These are phyloP conservation scores for Eimeria falciformis DNA, from an alignment of 169 alveolate genomes.

Conservation along the genomic window DNA sequence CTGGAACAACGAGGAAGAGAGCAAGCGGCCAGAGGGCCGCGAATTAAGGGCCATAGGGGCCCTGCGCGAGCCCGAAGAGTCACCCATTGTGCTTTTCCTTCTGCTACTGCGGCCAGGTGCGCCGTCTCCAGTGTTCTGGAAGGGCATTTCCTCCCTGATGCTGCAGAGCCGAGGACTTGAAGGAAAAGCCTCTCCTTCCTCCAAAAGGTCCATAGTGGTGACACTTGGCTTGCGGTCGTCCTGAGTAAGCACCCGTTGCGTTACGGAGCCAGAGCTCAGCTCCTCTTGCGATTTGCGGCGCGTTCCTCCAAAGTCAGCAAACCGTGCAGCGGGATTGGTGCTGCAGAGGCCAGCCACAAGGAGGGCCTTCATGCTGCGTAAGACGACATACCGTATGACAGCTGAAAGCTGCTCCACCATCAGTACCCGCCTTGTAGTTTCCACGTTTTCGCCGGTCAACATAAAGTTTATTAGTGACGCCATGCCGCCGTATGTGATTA, in stretches of 20 bases:
- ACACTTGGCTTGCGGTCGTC: neutral
- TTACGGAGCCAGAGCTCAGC: neutral
- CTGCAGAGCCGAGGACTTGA: neutral
- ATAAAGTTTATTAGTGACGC: slow-evolving; percentile 67
- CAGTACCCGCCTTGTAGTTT: slow-evolving; percentile 78
- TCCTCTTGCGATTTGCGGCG: slow-evolving; percentile 29
- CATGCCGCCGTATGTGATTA: slow-evolving; percentile 17
- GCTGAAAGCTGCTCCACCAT: slow-evolving; percentile 82
- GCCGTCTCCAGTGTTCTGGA: neutral
- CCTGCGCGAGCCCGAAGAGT: no score
- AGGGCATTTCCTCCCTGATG: neutral
- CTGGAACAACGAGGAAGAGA: neutral
- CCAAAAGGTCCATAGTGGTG: neutral
- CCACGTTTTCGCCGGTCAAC: slow-evolving; percentile 78
- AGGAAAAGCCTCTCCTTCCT: neutral
- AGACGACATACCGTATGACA: slow-evolving; percentile 78
- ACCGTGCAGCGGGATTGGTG: slow-evolving; percentile 76
- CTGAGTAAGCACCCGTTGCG: slow-evolving; percentile 29
- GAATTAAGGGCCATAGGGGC: no score
- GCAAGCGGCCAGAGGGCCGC: neutral
- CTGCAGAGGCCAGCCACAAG: slow-evolving; percentile 83
- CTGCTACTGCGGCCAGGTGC: slow-evolving; percentile 14
- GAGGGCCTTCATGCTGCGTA: slow-evolving; percentile 82
- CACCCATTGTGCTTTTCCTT: neutral
- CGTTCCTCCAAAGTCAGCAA: neutral